A percentile compares a stretch with the other conserved stretches of the same genome.
phyloP scores from a whole-genome alignment of 2,329 filamentous ascomycete genomes.

The Paecilomyces variotii region DNA sequence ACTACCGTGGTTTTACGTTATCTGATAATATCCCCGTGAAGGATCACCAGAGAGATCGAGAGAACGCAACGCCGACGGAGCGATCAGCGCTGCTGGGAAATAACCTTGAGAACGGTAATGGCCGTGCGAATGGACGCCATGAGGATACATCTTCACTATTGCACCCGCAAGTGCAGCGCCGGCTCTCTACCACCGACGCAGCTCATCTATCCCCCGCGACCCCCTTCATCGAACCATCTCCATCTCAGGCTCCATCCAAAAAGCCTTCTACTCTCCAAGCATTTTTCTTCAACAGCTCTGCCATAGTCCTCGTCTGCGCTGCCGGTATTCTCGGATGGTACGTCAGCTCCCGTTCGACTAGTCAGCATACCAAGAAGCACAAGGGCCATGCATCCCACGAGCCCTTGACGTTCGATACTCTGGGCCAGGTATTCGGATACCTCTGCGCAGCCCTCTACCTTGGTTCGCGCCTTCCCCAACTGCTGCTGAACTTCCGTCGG shows the following conservation, averaged over 20 bases:
- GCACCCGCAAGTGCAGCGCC: conserved; percentile 7
- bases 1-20: conserved; percentile 72
- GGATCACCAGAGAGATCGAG: conserved; percentile 7
- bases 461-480: conserved; percentile 78
- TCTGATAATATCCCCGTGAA: conserved; percentile 18
- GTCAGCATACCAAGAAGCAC: not conserved
- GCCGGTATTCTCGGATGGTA: conserved; percentile 85
- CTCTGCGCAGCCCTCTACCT: conserved; percentile 85
- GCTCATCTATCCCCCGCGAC: conserved; percentile 73
- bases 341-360: conserved; percentile 46
- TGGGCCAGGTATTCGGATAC: conserved; percentile 89
- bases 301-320: conserved; percentile 71
- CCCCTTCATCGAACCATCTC: conserved; percentile 57
- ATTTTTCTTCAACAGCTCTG: conserved; percentile 63
- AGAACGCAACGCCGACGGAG: conserved; percentile 17
- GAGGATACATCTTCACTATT: conserved; percentile 3
- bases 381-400: not conserved
- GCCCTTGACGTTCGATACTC: conserved; percentile 58
- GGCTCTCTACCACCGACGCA: conserved; percentile 50
- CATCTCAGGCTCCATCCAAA: conserved; percentile 11
- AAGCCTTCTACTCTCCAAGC: conserved; percentile 34
- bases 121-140: conserved; percentile 5
- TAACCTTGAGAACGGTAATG: conserved; percentile 4
- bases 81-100: conserved; percentile 20
- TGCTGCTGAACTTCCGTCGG: conserved; percentile 83